Evolutionary conservation across 1,284 basidiomycete species (phyloP), one percentile per base, ranked within the genome.

Genomic region (Fistulina hepatica): DNA sequence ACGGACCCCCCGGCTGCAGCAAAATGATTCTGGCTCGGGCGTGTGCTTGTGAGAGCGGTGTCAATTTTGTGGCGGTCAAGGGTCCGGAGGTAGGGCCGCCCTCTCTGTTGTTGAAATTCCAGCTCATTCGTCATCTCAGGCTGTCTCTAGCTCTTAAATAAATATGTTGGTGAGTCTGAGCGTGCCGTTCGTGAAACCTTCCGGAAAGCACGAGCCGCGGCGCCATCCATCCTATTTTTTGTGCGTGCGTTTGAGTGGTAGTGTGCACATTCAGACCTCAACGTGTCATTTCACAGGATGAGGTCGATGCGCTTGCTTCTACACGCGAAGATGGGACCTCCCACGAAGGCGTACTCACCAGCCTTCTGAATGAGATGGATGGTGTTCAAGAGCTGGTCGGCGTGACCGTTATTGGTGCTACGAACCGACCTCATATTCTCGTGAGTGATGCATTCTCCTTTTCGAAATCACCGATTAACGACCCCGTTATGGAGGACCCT

Each of bases 11-110:
- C 0, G 94, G 95, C 7, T 98, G 95, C 54, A 91, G 86, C 53
- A 98, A 98, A 64, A 99, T 94, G 1, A 67, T 98, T 32, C 79
- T 94, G 16, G 95, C 91, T 1, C 79, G 91, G 39, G 94, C 95
- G 1, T 81, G 94, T 49, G 95, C 95, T 3, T 86, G 80, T 21
- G 94, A 97, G 58, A 91, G 89, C 47, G 92, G 91, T 0, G 76
- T 97, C 45, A 98, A 98, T 58, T 98, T 97, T 54, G 73, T 98
- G 26, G 89, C 93, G n/a, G 88, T 98, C 41, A 97, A 97, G 58
- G 95, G 95, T 0, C 91, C 94, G 0, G 95, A 98, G 72, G 89
- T 85, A 40, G 41, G n/a, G n/a, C n/a, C n/a, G n/a, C n/a, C n/a
- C n/a, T n/a, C n/a, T n/a, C n/a, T n/a, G n/a, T n/a, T n/a, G n/a